Conservation (phyloP, 2,329 filamentous ascomycete species). For the Ophiostoma sp. region DNA sequence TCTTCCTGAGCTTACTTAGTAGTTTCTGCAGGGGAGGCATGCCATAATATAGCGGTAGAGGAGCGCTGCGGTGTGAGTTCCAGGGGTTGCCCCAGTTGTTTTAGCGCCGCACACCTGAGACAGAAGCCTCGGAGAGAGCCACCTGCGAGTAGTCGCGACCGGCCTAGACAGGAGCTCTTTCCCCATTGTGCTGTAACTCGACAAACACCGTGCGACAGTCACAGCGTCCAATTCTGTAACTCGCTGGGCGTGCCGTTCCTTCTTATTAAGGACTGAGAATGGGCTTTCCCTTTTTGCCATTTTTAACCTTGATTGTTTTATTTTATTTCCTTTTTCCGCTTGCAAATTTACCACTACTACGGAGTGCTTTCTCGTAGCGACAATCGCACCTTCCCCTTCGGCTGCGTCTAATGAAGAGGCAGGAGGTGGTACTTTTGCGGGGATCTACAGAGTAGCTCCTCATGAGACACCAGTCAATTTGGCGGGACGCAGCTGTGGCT, state of each 20-base stretch:
- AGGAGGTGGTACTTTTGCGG: slow-evolving; percentile 8
- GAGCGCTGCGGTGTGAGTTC: slow-evolving; percentile 13
- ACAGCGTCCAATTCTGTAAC: slow-evolving; percentile 2
- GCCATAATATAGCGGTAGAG: slow-evolving; percentile 13
- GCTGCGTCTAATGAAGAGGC: not conserved
- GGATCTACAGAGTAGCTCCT: not conserved
- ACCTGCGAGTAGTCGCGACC: not conserved
- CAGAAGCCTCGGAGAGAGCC: not conserved
- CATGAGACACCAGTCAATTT: slow-evolving; percentile 1
- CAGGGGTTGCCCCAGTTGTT: slow-evolving; percentile 16
- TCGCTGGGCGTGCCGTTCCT: not conserved
- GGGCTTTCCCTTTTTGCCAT: not conserved
- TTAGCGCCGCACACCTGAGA: slow-evolving; percentile 22
- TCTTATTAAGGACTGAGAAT: slow-evolving; percentile 8
- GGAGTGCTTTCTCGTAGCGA: not conserved
- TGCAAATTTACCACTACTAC: not conserved
- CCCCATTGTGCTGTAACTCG: slow-evolving; percentile 2
- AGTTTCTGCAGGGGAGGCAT: not conserved
- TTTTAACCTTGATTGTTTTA: not conserved
- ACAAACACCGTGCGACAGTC: not conserved
- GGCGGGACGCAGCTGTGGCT: slow-evolving; percentile 9
- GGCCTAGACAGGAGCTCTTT: slow-evolving; percentile 7
- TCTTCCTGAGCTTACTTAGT: not conserved
- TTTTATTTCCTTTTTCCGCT: not conserved
- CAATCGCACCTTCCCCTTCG: not conserved